Percentiles rank a stretch among this genome's conserved stretches.
phyloP scores from a whole-genome alignment of 805 yeast species.

The Kodamaea kaohsiungensis region DNA sequence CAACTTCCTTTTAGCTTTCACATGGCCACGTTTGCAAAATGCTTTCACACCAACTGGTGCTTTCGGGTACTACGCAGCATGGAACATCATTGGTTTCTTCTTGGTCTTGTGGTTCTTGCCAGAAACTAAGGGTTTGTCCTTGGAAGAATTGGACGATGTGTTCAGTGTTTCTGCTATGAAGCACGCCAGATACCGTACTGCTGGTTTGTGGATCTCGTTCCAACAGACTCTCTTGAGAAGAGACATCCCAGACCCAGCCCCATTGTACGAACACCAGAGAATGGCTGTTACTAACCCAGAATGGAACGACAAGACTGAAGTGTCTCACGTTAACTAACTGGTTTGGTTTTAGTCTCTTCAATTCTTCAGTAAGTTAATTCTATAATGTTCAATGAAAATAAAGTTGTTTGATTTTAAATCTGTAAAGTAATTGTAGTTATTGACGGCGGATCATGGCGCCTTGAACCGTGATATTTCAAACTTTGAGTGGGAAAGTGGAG shows the following conservation, averaged over 20 bases:
- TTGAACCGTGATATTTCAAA: no score
- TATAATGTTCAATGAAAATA: background rate
- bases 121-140: conserved; percentile 69
- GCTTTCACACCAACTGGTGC: conserved; percentile 82
- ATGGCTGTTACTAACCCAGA: conserved; percentile 60
- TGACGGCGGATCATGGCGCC: no score
- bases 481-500: no score
- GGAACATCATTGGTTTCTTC: conserved; percentile 73
- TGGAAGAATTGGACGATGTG: conserved; percentile 79
- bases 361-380: conserved; percentile 1
- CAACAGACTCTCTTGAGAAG: conserved; percentile 47
- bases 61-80: conserved; percentile 84
- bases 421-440: background rate
- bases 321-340: conserved; percentile 33
- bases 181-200: conserved; percentile 51
- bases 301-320: conserved; percentile 63
- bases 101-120: conserved; percentile 71
- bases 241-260: conserved; percentile 49
- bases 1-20: conserved; percentile 66
- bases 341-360: background rate
- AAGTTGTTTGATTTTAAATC: background rate
- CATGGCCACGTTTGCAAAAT: conserved; percentile 73
- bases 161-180: conserved; percentile 58
- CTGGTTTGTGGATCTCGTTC: conserved; percentile 39
- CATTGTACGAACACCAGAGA: conserved; percentile 57